Evolutionary conservation across 2,329 filamentous ascomycete species (phyloP), one percentile per base, ranked within the genome.

Genomic region (Teratosphaeria destructans): DNA sequence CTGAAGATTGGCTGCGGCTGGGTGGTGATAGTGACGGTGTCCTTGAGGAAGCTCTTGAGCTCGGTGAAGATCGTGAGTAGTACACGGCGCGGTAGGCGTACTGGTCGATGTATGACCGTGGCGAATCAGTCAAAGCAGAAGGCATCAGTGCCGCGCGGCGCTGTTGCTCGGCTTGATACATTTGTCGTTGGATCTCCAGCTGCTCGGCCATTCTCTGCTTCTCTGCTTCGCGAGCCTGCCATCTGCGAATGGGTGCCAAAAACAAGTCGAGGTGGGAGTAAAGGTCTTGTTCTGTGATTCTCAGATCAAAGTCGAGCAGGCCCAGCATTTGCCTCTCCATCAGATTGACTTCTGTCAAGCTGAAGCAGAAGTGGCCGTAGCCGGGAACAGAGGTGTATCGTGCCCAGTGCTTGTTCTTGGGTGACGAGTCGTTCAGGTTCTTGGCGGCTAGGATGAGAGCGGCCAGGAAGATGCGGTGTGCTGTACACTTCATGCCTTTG

Each of bases 351-450:
- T 99, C 94, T 39, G 90, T 94, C 66, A 92, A 82, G 69, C 86
- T 93, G 81, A 99, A 97, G 68, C 91, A 89, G 71, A 97, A 99
- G 70, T 81, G 84, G 11, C 85, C 85, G 73, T 81, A 87, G 58
- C 83, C 84, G 63, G 81, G 82, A 67, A 96, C 86, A 69, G 86
- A 79, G 61, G 88, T 95, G 81, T 97, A 99, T 70, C 86, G 87
- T 65, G 94, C 92, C 94, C 94, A 99, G 82, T 99, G 94, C 85
- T 97, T 97, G 84, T 99, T 99, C 86, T 97, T 97, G 64, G 94
- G 94, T 12, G 91, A 96, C 62, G 91, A 96, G 81, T 97, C 94
- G 75, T 99, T 97, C 67, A 97, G 83, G 75, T 96, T 96, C 85
- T 99, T 99, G 68, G 94, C 93, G 1, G 94, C 86, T 56, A 87